Evolutionary conservation across 140 eudicot genomes (phyloP).

Genomic region (Ambrosia hybrid): DNA sequence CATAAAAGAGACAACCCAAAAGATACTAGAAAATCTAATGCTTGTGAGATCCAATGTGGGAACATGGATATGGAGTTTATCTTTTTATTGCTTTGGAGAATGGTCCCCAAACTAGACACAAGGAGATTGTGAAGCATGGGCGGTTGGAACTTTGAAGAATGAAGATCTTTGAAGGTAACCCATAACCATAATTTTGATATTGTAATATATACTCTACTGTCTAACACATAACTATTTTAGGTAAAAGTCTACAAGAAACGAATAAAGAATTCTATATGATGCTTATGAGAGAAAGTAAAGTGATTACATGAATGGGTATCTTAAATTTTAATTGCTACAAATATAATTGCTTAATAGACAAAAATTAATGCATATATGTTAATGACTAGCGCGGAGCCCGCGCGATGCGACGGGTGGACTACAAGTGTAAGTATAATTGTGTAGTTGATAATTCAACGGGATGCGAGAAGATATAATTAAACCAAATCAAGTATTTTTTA

Average conservation of each 20-base stretch:
- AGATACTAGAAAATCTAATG: slow-evolving; percentile 22
- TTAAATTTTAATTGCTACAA: too few relatives aligned
- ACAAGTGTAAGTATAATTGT: too few relatives aligned
- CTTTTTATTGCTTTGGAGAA: slow-evolving; percentile 23
- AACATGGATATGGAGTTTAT: slow-evolving; percentile 24
- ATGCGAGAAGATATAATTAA: too few relatives aligned
- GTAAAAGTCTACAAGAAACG: neutral
- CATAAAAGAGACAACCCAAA: slow-evolving; percentile 15
- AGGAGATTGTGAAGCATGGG: slow-evolving; percentile 36
- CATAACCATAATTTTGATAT: neutral
- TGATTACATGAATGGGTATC: too few relatives aligned
- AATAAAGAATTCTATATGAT: neutral
- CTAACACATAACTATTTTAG: too few relatives aligned
- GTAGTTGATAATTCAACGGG: too few relatives aligned
- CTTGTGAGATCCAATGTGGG: slow-evolving; percentile 27
- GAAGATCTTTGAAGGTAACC: slow-evolving; percentile 13
- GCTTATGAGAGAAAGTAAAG: too few relatives aligned
- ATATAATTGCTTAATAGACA: too few relatives aligned
- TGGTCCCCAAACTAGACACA: slow-evolving; percentile 39
- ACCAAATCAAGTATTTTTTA: too few relatives aligned
- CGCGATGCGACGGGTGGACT: too few relatives aligned
- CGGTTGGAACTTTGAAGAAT: slow-evolving; percentile 21
- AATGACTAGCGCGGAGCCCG: too few relatives aligned
- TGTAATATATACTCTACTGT: neutral
- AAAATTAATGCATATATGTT: too few relatives aligned